Conservation (phyloP, 805 yeast species). For the Candida oleophila region DNA sequence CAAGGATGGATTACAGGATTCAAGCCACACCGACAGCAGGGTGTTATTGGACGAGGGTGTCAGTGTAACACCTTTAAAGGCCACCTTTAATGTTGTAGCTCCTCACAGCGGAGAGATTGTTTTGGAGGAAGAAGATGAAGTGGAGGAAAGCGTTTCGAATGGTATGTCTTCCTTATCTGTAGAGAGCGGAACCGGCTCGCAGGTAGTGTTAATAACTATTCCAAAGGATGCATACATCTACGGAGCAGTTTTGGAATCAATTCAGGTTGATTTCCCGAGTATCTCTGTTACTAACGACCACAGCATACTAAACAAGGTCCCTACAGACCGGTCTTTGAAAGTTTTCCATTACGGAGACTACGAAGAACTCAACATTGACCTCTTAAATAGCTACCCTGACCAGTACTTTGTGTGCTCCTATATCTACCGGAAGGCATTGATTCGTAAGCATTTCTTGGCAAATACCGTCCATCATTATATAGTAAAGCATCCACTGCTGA, state of each 20-base stretch:
- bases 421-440: conserved; percentile 84
- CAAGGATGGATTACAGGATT: conserved; percentile 40
- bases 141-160: neutral
- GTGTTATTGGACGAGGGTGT: conserved; percentile 63
- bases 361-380: conserved; percentile 81
- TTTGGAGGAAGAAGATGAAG: conserved; percentile 25
- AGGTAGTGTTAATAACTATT: conserved; percentile 34
- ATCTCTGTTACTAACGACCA: conserved; percentile 26
- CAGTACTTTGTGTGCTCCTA: conserved; percentile 74
- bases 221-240: conserved; percentile 40
- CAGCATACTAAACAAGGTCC: conserved; percentile 15
- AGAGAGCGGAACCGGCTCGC: neutral
- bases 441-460: conserved; percentile 86
- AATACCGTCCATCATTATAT: conserved; percentile 73
- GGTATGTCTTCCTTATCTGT: neutral
- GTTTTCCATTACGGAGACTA: conserved; percentile 85
- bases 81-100: conserved; percentile 59
- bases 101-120: conserved; percentile 58
- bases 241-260: conserved; percentile 41
- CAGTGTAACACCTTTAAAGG: conserved; percentile 57
- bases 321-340: conserved; percentile 20
- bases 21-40: conserved; percentile 64
- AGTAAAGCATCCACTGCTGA: conserved; percentile 72
- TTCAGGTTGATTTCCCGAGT: conserved; percentile 18
- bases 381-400: conserved; percentile 39